Evolutionary conservation across 2,329 filamentous ascomycete genomes (phyloP).

Genomic region (Helminthosporium solani): DNA sequence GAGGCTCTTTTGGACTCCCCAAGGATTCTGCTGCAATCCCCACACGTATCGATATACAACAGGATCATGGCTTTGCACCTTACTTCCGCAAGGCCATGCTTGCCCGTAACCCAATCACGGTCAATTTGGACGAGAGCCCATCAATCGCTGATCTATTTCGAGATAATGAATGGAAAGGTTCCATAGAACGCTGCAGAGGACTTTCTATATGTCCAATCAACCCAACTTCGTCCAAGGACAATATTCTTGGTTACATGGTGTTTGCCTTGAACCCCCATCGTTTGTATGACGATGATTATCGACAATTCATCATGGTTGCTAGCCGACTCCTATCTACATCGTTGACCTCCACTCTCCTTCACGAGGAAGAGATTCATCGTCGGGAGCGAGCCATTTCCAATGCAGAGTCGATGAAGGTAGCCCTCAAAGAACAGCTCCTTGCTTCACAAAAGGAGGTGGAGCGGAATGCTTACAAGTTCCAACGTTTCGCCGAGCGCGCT

Average conservation of each 20-base stretch:
- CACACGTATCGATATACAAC: neutral
- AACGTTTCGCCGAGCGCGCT: slow-evolving; percentile 42
- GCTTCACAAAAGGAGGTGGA: slow-evolving; percentile 32
- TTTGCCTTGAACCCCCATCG: slow-evolving; percentile 43
- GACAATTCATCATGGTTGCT: slow-evolving; percentile 40
- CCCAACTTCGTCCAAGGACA: slow-evolving; percentile 32
- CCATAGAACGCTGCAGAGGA: slow-evolving; percentile 36
- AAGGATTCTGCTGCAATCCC: neutral
- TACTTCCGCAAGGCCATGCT: slow-evolving; percentile 5
- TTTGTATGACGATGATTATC: slow-evolving; percentile 43
- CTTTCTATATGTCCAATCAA: slow-evolving; percentile 41
- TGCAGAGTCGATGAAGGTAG: slow-evolving; percentile 34
- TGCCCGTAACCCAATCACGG: slow-evolving; percentile 28
- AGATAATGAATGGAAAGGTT: slow-evolving; percentile 36
- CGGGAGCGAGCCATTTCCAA: slow-evolving; percentile 34
- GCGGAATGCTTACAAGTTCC: slow-evolving; percentile 37
- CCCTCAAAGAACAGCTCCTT: slow-evolving; percentile 29
- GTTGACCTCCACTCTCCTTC: slow-evolving; percentile 43
- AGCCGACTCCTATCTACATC: slow-evolving; percentile 42
- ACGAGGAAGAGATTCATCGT: slow-evolving; percentile 41
- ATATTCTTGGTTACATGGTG: slow-evolving; percentile 43
- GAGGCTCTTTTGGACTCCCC: slow-evolving; percentile 1
- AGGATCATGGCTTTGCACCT: neutral
- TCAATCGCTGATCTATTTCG: slow-evolving; percentile 26
- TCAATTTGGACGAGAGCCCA: slow-evolving; percentile 32